phyloP scores from a whole-genome alignment of 345 rosid species.

The Stellera chamaejasme region DNA sequence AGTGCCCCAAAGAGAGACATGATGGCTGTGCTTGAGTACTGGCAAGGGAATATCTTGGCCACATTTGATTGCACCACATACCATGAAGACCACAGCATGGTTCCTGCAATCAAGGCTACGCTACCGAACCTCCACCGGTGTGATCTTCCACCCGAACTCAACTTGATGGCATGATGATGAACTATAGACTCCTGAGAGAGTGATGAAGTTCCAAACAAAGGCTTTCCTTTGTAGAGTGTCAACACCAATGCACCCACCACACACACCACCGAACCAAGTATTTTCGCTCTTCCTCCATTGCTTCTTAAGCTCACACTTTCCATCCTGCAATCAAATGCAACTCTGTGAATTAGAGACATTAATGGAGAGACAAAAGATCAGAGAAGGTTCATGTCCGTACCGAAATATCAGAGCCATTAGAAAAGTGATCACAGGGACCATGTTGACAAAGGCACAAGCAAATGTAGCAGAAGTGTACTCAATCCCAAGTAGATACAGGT shows the following conservation, averaged over 20 bases:
- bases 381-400: constrained; percentile 20
- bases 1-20: constrained; percentile 53
- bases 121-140: constrained; percentile 43
- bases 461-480: constrained; percentile 60
- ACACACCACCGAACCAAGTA: constrained; percentile 32
- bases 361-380: constrained; percentile 4
- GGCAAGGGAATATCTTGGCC: constrained; percentile 43
- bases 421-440: constrained; percentile 58
- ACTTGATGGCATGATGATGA: constrained; percentile 1
- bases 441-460: constrained; percentile 53
- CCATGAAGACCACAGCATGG: constrained; percentile 56
- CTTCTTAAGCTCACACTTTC: constrained; percentile 31
- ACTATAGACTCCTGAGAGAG: neutral
- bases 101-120: constrained; percentile 32
- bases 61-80: constrained; percentile 42
- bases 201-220: constrained; percentile 28
- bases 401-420: constrained; percentile 51
- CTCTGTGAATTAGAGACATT: neutral
- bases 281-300: constrained; percentile 36
- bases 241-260: constrained; percentile 35
- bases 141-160: constrained; percentile 11
- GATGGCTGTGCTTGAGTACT: constrained; percentile 55
- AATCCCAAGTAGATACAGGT: constrained; percentile 52
- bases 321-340: constrained; percentile 23
- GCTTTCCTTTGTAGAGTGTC: constrained; percentile 36